Conservation (phyloP, 176 grass and related monocot genomes). For the Calamus simplicifolius region DNA sequence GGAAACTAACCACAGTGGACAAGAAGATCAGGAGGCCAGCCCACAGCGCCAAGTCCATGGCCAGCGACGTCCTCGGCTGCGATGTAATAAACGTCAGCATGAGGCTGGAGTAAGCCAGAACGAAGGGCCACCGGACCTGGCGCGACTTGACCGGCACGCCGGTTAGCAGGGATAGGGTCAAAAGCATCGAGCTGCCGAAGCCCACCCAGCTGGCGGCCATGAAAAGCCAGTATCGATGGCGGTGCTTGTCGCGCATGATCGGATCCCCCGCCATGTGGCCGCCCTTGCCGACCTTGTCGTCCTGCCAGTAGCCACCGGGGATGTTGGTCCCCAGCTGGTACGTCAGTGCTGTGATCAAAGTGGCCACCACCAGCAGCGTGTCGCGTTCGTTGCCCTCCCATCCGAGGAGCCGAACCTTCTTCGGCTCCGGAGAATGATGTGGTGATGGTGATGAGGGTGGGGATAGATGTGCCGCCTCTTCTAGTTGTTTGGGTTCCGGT, state of each 20-base stretch:
- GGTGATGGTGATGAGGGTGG: no score
- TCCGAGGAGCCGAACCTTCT: no score
- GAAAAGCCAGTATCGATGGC: constrained; percentile 30
- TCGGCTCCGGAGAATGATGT: no score
- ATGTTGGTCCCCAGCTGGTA: constrained; percentile 44
- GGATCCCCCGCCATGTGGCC: constrained; percentile 29
- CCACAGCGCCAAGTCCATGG: constrained; percentile 34
- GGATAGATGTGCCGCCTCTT: no score
- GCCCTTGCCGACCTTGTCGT: neutral
- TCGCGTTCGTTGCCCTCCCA: no score
- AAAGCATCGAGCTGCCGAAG: constrained; percentile 39
- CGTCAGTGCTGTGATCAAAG: constrained; percentile 48
- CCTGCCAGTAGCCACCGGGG: constrained; percentile 49
- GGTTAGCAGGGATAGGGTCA: constrained; percentile 47
- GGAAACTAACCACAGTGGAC: constrained; percentile 22
- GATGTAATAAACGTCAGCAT: constrained; percentile 46
- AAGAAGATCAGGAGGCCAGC: constrained; percentile 26
- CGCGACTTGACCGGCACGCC: constrained; percentile 24
- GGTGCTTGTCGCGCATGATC: constrained; percentile 51
- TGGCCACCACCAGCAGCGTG: constrained; percentile 10
- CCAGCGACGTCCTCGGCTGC: constrained; percentile 29
- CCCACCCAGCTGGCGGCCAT: constrained; percentile 37
- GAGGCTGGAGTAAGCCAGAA: constrained; percentile 43
- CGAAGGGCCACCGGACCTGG: constrained; percentile 39
- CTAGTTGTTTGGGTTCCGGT: no score